Evolutionary conservation across 2,329 filamentous ascomycete species (phyloP).

Genomic region (Penicillium sp.): DNA sequence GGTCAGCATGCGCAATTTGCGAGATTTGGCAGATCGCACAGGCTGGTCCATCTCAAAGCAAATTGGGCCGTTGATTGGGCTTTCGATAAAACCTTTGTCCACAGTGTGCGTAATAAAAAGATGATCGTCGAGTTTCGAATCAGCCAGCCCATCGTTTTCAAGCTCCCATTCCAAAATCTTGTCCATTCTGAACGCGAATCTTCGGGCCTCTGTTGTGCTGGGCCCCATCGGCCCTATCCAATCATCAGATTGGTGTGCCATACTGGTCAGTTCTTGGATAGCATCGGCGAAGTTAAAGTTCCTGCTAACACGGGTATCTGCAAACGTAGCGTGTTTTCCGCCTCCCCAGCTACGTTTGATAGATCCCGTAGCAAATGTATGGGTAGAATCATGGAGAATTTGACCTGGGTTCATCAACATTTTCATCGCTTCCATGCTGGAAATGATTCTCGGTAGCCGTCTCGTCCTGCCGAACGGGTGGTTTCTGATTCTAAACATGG

Average conservation of each 20-base stretch:
- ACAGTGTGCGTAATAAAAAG: constrained; percentile 42
- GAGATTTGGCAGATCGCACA: neutral
- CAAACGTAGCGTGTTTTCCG: neutral
- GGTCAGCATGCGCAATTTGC: constrained; percentile 6
- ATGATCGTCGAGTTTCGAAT: constrained; percentile 20
- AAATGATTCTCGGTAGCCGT: constrained; percentile 1
- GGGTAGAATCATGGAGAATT: constrained; percentile 39
- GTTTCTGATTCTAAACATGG: neutral
- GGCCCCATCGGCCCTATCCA: neutral
- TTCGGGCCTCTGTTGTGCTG: neutral
- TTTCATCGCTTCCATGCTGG: constrained; percentile 27
- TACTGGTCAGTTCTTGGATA: constrained; percentile 28
- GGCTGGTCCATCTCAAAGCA: constrained; percentile 31
- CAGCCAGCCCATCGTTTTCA: constrained; percentile 30
- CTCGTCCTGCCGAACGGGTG: neutral
- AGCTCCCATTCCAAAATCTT: constrained; percentile 41
- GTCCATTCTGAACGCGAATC: constrained; percentile 22
- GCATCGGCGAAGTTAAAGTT: constrained; percentile 13
- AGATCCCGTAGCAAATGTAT: constrained; percentile 46
- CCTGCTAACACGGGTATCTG: neutral
- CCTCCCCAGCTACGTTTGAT: neutral
- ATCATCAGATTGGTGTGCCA: constrained; percentile 23
- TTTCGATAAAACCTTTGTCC: constrained; percentile 29
- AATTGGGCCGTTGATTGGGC: constrained; percentile 33
- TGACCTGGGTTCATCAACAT: constrained; percentile 43